phyloP scores from a whole-genome alignment of 2,329 filamentous ascomycete genomes.

The Monilinia aucupariae region DNA sequence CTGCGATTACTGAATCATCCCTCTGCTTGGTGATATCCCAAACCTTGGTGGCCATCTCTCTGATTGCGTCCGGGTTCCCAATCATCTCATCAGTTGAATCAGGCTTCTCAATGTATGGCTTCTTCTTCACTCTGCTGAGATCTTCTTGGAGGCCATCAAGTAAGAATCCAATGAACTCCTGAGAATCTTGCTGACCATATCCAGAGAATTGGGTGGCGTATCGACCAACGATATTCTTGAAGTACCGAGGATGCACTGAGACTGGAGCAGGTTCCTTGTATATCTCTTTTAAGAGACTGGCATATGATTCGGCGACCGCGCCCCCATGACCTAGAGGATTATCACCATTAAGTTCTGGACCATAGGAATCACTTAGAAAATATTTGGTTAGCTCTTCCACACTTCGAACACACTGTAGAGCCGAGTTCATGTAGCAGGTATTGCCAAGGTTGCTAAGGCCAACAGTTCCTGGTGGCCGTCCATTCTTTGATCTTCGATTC shows the following conservation, averaged over 20 bases:
- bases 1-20: conserved; percentile 91
- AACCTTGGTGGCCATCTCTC: conserved; percentile 78
- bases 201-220: conserved; percentile 84
- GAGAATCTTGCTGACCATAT: conserved; percentile 94
- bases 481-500: conserved; percentile 52
- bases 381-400: conserved; percentile 92
- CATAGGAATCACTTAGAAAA: conserved; percentile 71
- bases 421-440: conserved; percentile 99
- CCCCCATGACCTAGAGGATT: conserved; percentile 86
- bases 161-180: conserved; percentile 92
- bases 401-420: conserved; percentile 86
- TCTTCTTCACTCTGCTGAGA: conserved; percentile 86
- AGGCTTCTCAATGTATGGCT: conserved; percentile 95
- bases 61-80: conserved; percentile 71
- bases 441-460: conserved; percentile 90
- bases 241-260: conserved; percentile 72
- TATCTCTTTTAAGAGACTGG: conserved; percentile 67
- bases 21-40: conserved; percentile 88
- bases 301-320: conserved; percentile 80
- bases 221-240: conserved; percentile 76
- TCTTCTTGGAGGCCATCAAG: conserved; percentile 94
- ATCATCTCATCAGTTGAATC: conserved; percentile 98
- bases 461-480: conserved; percentile 67
- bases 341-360: conserved; percentile 72
- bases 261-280: conserved; percentile 62